A percentile compares a stretch with the other conserved stretches of the same genome.
Evolutionary conservation across 306 rosid species (phyloP).

Genomic region (Prunus salicina): DNA sequence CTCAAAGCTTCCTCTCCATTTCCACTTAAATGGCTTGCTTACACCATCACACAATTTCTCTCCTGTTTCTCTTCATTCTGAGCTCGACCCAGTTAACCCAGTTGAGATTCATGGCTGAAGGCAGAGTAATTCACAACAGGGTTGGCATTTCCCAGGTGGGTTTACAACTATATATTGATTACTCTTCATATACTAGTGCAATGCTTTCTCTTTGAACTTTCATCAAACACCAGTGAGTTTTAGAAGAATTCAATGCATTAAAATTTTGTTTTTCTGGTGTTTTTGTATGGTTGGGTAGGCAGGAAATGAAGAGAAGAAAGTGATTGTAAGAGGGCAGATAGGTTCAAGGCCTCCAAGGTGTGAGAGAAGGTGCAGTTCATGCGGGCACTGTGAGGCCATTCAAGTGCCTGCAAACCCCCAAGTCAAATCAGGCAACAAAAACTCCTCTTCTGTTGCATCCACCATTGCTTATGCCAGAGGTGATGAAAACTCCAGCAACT

Average conservation of each 20-base stretch:
- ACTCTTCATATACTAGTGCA: neutral
- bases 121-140: constrained; percentile 38
- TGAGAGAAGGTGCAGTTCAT: constrained; percentile 72
- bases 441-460: constrained; percentile 35
- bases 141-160: constrained; percentile 43
- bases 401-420: constrained; percentile 61
- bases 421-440: constrained; percentile 37
- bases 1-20: neutral
- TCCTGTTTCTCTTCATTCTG: constrained; percentile 52
- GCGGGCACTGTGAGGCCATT: constrained; percentile 67
- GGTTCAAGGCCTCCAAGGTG: constrained; percentile 95
- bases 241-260: neutral
- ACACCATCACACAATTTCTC: constrained; percentile 31
- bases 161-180: neutral
- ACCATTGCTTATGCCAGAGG: constrained; percentile 43
- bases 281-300: constrained; percentile 31
- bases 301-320: constrained; percentile 39
- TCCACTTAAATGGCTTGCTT: constrained; percentile 14
- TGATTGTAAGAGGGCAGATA: constrained; percentile 51
- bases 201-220: neutral
- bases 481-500: constrained; percentile 56
- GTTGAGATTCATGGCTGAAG: constrained; percentile 55
- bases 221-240: neutral
- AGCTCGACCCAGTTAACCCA: constrained; percentile 55
- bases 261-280: neutral